phyloP scores from a whole-genome alignment of 106 monocot genomes.

The Allium fistulosum region DNA sequence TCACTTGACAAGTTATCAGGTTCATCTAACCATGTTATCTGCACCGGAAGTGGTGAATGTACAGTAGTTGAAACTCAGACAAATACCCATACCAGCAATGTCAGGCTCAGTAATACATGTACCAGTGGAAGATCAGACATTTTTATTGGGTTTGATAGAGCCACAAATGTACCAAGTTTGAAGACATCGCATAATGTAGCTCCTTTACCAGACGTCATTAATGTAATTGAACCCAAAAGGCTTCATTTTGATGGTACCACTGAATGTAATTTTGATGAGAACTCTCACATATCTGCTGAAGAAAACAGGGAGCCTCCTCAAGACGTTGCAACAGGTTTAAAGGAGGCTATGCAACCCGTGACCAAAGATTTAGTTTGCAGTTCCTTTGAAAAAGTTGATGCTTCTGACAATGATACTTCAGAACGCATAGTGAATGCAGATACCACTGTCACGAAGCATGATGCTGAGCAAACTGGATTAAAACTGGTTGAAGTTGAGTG shows the following conservation, averaged over 20 bases:
- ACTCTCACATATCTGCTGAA: background rate
- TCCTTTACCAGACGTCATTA: background rate
- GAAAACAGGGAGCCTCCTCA: background rate
- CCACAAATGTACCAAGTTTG: slow-evolving; percentile 3
- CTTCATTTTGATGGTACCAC: slow-evolving; percentile 18
- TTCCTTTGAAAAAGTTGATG: slow-evolving; percentile 5
- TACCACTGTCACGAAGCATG: background rate
- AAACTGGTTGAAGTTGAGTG: slow-evolving; percentile 11
- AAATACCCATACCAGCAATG: background rate
- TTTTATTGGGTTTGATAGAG: background rate
- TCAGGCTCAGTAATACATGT: background rate
- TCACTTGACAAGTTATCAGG: background rate
- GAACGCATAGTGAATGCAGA: background rate
- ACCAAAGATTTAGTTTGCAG: background rate
- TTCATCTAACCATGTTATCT: background rate
- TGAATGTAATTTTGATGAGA: slow-evolving; percentile 1
- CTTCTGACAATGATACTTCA: slow-evolving; percentile 1
- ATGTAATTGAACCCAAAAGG: slow-evolving; percentile 16
- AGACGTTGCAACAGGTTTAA: background rate
- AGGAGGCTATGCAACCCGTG: background rate
- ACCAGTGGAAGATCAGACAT: background rate
- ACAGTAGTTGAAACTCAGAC: slow-evolving; percentile 1
- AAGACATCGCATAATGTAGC: background rate
- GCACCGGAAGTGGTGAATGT: background rate
- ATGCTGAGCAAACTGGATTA: background rate